Evolutionary conservation across 352 stramenopile genomes (phyloP).

Genomic region (Globisporangium cystogenes): DNA sequence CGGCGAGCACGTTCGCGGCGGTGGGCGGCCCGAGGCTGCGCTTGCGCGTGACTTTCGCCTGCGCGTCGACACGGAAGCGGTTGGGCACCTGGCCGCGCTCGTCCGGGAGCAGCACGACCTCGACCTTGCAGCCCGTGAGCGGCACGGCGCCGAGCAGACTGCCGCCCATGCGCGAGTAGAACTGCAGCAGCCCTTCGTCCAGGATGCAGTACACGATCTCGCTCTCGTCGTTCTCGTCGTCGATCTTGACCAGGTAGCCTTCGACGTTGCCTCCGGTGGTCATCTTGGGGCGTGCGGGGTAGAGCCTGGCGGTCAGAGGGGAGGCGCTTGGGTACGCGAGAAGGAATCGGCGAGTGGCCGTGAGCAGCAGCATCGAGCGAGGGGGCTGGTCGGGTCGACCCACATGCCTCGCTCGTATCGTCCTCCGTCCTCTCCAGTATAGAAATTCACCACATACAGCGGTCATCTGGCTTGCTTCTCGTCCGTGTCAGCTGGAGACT

Average conservation of each 20-base stretch:
- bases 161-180: conserved; percentile 72
- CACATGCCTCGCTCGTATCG: too few species aligned
- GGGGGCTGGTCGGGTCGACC: too few species aligned
- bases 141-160: conserved; percentile 51
- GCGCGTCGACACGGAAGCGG: conserved; percentile 65
- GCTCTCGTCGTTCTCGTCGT: conserved; percentile 29
- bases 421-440: too few species aligned
- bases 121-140: conserved; percentile 70
- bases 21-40: conserved; percentile 16
- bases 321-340: too few species aligned
- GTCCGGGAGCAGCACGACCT: conserved; percentile 63
- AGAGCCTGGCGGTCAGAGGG: not conserved
- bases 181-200: conserved; percentile 74
- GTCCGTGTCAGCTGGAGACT: too few species aligned
- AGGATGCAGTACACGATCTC: conserved; percentile 82
- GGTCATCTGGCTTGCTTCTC: too few species aligned
- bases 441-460: too few species aligned
- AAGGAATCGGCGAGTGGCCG: not conserved
- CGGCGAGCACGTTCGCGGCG: conserved; percentile 14
- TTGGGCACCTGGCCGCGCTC: conserved; percentile 33
- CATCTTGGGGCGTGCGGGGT: conserved; percentile 11
- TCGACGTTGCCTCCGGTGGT: conserved; percentile 67
- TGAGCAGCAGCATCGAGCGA: too few species aligned
- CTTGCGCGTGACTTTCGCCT: conserved; percentile 18
- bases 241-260: conserved; percentile 76